Evolutionary conservation across 306 rosid species (phyloP).

Genomic region (Ammopiptanthus mongolicus): DNA sequence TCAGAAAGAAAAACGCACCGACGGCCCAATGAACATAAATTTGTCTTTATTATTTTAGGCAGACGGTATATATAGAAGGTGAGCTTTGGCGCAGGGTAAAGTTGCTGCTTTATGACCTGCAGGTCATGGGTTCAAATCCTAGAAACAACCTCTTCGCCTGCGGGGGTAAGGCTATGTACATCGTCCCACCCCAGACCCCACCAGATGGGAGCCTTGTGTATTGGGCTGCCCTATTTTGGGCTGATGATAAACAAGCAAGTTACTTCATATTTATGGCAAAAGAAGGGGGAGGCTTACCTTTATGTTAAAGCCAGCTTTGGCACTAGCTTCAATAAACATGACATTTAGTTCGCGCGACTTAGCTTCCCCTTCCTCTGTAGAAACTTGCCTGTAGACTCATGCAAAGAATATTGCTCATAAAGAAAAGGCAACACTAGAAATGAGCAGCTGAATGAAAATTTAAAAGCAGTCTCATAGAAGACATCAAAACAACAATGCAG

Average conservation of each 20-base stretch:
- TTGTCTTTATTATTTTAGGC: neutral
- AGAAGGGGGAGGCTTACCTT: constrained; percentile 18
- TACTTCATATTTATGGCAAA: neutral
- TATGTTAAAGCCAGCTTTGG: constrained; percentile 40
- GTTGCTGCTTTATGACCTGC: no score
- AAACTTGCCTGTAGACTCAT: constrained; percentile 37
- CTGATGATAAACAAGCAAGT: neutral
- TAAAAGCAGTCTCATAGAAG: neutral
- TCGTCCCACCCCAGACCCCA: no score
- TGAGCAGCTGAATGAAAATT: neutral
- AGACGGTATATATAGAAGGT: no score
- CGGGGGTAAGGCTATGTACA: no score
- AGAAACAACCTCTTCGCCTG: no score
- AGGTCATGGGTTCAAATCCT: no score
- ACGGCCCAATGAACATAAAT: neutral
- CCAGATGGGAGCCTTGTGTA: no score
- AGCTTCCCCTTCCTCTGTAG: constrained; percentile 47
- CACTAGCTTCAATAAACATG: constrained; percentile 44
- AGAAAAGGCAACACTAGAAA: neutral
- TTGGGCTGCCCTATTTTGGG: neutral
- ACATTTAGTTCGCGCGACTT: constrained; percentile 39
- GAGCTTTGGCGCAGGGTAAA: no score
- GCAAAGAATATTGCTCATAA: neutral
- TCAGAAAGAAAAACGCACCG: neutral
- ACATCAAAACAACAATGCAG: neutral